phyloP scores from a whole-genome alignment of 495 filamentous ascomycete species.

The Alectoria sarmentosa region DNA sequence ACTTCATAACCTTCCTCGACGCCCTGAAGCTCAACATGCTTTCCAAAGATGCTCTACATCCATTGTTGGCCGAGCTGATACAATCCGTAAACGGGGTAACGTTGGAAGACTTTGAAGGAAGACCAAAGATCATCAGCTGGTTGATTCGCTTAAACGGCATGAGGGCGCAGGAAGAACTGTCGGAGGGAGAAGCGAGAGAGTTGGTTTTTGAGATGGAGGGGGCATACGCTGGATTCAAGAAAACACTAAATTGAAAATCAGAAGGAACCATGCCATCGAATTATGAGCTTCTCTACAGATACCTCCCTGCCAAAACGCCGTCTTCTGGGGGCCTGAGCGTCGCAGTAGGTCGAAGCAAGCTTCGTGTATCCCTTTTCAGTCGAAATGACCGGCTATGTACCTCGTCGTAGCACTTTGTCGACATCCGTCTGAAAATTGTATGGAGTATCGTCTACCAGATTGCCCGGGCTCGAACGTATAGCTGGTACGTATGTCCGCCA shows the following conservation, averaged over 20 bases:
- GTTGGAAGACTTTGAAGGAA: conserved; percentile 82
- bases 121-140: conserved; percentile 97
- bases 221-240: conserved; percentile 88
- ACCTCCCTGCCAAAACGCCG: neutral
- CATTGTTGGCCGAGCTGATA: conserved; percentile 87
- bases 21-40: conserved; percentile 81
- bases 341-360: neutral
- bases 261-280: neutral
- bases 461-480: too few relatives aligned
- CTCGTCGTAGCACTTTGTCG: neutral
- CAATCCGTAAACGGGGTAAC: conserved; percentile 96
- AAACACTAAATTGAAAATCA: conserved; percentile 45
- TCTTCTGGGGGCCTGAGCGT: neutral
- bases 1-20: conserved; percentile 97
- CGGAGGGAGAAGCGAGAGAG: conserved; percentile 79
- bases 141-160: conserved; percentile 95
- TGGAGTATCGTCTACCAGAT: neutral
- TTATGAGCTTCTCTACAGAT: neutral
- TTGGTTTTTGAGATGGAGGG: conserved; percentile 82
- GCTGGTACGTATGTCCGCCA: neutral
- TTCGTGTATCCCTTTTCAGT: neutral
- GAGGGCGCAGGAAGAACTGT: conserved; percentile 87
- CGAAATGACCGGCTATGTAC: neutral
- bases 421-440: neutral
- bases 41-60: conserved; percentile 93